Base-by-base conservation (phyloP, 805 yeast species). In the Nakazawaea anatomiae region DNA sequence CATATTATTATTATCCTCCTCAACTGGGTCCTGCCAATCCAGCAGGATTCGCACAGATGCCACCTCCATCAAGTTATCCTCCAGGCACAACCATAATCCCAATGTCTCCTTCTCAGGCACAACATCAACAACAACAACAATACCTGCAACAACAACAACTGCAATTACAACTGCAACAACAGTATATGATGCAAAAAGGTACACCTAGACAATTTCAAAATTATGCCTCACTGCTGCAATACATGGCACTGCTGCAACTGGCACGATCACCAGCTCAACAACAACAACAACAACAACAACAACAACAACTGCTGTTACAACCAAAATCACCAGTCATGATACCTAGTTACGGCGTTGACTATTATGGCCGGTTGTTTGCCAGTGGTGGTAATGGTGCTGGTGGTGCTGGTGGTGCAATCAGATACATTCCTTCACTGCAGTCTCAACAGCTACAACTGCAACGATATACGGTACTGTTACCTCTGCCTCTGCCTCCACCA, bases 1-100 rank as follows among this genome's bases (percentile, higher is more conserved):
- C 52, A 10, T 50, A 50, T 36, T 50, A 45, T 25, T 50, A 44
- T 25, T 50, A 50, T 36, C 50, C 50, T 14, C 52, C 49, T 12
- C 47, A 25, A 11, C 25, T 3, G 25, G 48, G 50, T 32, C 41
- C 42, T 12, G n/a, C 32, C 11, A 30, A 11, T 39, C 44, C 48
- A 28, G 46, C 48, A 28, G 46, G 42, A 12, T 47, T 40, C 25
- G 38, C 34, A 6, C 43, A n/a, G 11, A n/a, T 38, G 18, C 31
- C 48, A 12, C 43, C 48, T 25, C 48, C 43, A 12, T 36, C 46
- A 14, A 34, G 38, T 32, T 43, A 46, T 35, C 31, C 54, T 31
- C 44, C 51, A 14, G 47, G 49, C n/a, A 29, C 40, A 18, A 39
- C 42, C 7, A 27, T 31, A 30, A 30, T 32, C 9, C 43, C 38